Evolutionary conservation across 495 filamentous ascomycete genomes (phyloP).

Genomic region (Xylaria bambusicola): DNA sequence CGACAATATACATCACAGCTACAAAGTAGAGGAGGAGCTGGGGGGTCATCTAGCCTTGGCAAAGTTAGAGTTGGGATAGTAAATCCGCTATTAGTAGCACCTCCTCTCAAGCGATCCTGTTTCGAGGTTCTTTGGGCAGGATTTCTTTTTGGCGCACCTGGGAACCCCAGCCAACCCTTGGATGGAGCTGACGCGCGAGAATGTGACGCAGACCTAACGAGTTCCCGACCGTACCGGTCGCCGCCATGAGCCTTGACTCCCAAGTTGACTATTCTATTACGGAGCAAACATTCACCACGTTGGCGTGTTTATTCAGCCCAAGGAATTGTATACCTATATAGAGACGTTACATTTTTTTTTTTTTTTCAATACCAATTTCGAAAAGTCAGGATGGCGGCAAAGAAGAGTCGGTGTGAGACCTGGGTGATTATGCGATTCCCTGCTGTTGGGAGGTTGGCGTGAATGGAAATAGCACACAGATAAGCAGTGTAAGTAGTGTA

Average conservation of each 20-base stretch:
- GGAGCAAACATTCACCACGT: too few species aligned
- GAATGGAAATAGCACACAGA: not conserved
- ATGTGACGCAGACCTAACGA: slow-evolving; percentile 7
- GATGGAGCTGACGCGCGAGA: slow-evolving; percentile 10
- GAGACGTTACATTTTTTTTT: too few species aligned
- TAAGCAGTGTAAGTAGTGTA: not conserved
- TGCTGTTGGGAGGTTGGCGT: too few species aligned
- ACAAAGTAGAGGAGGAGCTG: not conserved
- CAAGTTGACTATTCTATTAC: not conserved
- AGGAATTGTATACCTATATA: too few species aligned
- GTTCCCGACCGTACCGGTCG: not conserved
- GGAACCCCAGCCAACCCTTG: not conserved
- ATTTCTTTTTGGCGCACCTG: not conserved
- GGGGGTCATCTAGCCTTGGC: not conserved
- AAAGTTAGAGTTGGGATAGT: not conserved
- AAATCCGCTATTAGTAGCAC: not conserved
- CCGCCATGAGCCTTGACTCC: not conserved
- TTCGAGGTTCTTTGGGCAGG: not conserved
- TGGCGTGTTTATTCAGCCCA: not conserved
- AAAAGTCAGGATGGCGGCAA: not conserved
- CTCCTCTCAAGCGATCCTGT: not conserved
- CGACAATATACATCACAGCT: not conserved
- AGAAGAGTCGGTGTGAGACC: slow-evolving; percentile 8
- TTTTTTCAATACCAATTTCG: too few species aligned
- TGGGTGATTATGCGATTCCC: too few species aligned